Conservation (phyloP, 1,284 basidiomycete genomes). For the Gymnopus androsaceus region DNA sequence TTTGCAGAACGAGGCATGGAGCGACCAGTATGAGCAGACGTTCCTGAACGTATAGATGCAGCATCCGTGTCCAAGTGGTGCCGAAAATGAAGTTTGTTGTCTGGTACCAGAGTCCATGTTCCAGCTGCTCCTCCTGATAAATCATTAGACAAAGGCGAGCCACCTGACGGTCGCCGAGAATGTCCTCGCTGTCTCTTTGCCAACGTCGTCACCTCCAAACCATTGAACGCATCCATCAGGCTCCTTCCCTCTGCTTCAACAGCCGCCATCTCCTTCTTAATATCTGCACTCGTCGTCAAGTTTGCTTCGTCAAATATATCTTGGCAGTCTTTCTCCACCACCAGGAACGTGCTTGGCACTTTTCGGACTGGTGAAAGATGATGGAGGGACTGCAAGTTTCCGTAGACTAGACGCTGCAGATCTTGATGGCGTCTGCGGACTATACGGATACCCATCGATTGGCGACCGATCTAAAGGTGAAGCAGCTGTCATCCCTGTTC, state of each 20-base stretch:
- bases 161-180: constrained; percentile 16
- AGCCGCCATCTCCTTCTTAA: constrained; percentile 62
- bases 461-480: constrained; percentile 29
- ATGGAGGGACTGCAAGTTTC: constrained; percentile 52
- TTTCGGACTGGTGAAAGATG: constrained; percentile 44
- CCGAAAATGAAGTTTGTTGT: constrained; percentile 34
- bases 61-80: constrained; percentile 42
- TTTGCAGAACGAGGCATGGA: constrained; percentile 43
- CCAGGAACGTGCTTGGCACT: constrained; percentile 38
- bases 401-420: constrained; percentile 40
- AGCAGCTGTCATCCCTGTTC: constrained; percentile 17
- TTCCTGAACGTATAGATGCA: constrained; percentile 51
- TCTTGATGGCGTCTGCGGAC: constrained; percentile 30
- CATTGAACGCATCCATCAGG: constrained; percentile 74
- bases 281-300: constrained; percentile 57
- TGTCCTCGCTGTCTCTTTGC: constrained; percentile 49
- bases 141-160: neutral
- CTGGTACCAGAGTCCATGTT: constrained; percentile 36
- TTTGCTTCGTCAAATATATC: constrained; percentile 53
- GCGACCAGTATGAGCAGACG: constrained; percentile 46
- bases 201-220: constrained; percentile 67
- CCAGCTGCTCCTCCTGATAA: constrained; percentile 17
- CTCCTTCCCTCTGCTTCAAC: constrained; percentile 69
- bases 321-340: constrained; percentile 31
- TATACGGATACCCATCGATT: no score